A percentile compares a stretch with the other conserved stretches of the same genome.
phyloP scores from a whole-genome alignment of 1,284 basidiomycete genomes.

The Termitomyces sp. region DNA sequence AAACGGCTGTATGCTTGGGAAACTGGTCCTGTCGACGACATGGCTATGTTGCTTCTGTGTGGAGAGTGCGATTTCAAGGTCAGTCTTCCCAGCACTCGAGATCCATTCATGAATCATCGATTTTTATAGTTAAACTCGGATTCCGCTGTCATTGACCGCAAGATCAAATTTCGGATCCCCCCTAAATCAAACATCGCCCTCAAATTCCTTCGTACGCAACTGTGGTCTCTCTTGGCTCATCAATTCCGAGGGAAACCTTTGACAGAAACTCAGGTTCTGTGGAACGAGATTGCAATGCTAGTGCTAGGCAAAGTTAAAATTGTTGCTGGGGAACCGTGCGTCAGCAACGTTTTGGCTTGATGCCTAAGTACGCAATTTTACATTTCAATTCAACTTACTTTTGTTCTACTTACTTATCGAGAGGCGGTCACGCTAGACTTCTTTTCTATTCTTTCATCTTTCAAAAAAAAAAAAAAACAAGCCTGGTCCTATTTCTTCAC shows the following conservation, averaged over 20 bases:
- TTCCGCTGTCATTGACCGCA: slow-evolving; percentile 79
- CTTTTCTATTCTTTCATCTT: no score
- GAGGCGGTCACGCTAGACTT: no score
- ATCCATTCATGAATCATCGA: background rate
- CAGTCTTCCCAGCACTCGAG: slow-evolving; percentile 10
- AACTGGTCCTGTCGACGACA: slow-evolving; percentile 84
- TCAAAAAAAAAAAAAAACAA: no score
- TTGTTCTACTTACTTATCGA: no score
- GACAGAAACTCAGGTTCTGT: slow-evolving; percentile 53
- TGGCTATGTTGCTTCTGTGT: slow-evolving; percentile 80
- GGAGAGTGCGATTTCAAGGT: slow-evolving; percentile 93
- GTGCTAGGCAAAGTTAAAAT: slow-evolving; percentile 50
- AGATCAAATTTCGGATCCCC: slow-evolving; percentile 69
- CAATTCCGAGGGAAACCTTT: slow-evolving; percentile 63
- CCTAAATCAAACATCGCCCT: slow-evolving; percentile 78
- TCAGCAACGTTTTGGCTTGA: background rate
- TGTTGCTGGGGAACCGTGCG: slow-evolving; percentile 15
- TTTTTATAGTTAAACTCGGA: slow-evolving; percentile 61
- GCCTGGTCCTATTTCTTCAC: no score
- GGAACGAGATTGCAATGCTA: slow-evolving; percentile 69
- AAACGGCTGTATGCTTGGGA: slow-evolving; percentile 98
- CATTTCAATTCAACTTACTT: no score
- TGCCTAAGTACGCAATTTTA: no score
- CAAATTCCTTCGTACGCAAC: slow-evolving; percentile 71
- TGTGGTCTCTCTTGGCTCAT: slow-evolving; percentile 59